phyloP scores from a whole-genome alignment of 805 yeast genomes.

The Allodekkera sacchari region DNA sequence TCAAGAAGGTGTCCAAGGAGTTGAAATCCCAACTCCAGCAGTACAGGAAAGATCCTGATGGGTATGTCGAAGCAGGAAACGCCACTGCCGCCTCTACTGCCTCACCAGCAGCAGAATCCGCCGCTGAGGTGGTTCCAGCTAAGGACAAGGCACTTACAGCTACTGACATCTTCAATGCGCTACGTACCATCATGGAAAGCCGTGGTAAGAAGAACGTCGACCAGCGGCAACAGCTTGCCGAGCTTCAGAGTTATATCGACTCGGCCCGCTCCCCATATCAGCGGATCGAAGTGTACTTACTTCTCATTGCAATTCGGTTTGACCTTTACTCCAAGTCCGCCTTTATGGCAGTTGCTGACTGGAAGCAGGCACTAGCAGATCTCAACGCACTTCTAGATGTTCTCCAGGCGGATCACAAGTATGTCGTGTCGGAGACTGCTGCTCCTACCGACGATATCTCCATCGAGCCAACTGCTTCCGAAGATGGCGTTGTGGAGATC shows the following conservation, averaged over 20 bases:
- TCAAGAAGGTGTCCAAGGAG: slow-evolving; percentile 71
- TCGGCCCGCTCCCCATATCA: slow-evolving; percentile 60
- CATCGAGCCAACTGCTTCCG: slow-evolving; percentile 55
- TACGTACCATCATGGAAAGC: slow-evolving; percentile 71
- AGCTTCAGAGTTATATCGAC: slow-evolving; percentile 52
- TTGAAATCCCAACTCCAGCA: slow-evolving; percentile 48
- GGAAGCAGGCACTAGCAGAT: slow-evolving; percentile 66
- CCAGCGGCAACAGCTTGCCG: slow-evolving; percentile 63
- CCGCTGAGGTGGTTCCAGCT: slow-evolving; percentile 19
- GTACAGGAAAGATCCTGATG: slow-evolving; percentile 63
- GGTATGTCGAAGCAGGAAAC: slow-evolving; percentile 46
- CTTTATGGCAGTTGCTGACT: slow-evolving; percentile 70
- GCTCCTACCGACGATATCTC: slow-evolving; percentile 62
- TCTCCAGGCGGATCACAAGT: slow-evolving; percentile 55
- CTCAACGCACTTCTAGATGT: slow-evolving; percentile 54
- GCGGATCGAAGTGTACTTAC: slow-evolving; percentile 64
- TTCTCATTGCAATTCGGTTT: slow-evolving; percentile 81
- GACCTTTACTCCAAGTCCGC: slow-evolving; percentile 64
- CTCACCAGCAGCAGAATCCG: slow-evolving; percentile 21
- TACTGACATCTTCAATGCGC: slow-evolving; percentile 53
- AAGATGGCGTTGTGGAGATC: slow-evolving; percentile 62
- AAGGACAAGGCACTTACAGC: slow-evolving; percentile 22
- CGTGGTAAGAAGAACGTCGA: slow-evolving; percentile 96
- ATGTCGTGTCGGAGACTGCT: slow-evolving; percentile 74
- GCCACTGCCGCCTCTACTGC: slow-evolving; percentile 1